phyloP scores from a whole-genome alignment of 2,329 filamentous ascomycete genomes.

The Phialocephala subalpina region DNA sequence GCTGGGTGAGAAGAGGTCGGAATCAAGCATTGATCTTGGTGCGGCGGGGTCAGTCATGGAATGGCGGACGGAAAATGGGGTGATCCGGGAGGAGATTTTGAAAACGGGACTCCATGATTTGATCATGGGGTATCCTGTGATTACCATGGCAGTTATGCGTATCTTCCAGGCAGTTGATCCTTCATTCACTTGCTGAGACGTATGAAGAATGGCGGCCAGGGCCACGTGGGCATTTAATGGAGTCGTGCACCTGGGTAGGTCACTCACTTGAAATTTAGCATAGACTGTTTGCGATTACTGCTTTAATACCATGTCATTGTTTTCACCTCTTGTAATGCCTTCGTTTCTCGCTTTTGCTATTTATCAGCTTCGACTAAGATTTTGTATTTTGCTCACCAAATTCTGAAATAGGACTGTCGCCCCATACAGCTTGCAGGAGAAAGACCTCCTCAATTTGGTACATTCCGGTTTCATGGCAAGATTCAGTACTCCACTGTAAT shows the following conservation, averaged over 20 bases:
- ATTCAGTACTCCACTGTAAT: no score
- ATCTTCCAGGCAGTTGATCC: slow-evolving; percentile 48
- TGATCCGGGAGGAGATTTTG: slow-evolving; percentile 61
- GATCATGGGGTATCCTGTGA: slow-evolving; percentile 64
- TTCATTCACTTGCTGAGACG: slow-evolving; percentile 16
- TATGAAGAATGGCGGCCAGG: background rate
- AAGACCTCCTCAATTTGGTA: no score
- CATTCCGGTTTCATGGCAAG: no score
- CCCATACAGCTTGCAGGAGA: no score
- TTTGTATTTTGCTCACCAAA: no score
- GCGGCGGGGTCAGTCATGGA: slow-evolving; percentile 59
- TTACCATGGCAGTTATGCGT: slow-evolving; percentile 58
- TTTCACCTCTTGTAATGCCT: no score
- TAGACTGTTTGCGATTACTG: background rate
- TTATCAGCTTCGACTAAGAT: no score
- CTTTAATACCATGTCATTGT: slow-evolving; percentile 29
- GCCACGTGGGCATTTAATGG: slow-evolving; percentile 1
- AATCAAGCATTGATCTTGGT: slow-evolving; percentile 50
- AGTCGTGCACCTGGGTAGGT: slow-evolving; percentile 5
- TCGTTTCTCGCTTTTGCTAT: no score
- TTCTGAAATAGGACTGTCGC: no score
- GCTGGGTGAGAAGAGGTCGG: slow-evolving; percentile 53
- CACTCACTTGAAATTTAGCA: background rate
- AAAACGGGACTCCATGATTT: slow-evolving; percentile 65
- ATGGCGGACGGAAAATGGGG: slow-evolving; percentile 53